These are phyloP conservation scores for Heracleum sosnowskyi DNA, from an alignment of 129 eudicot genomes.

Conservation along the genomic window DNA sequence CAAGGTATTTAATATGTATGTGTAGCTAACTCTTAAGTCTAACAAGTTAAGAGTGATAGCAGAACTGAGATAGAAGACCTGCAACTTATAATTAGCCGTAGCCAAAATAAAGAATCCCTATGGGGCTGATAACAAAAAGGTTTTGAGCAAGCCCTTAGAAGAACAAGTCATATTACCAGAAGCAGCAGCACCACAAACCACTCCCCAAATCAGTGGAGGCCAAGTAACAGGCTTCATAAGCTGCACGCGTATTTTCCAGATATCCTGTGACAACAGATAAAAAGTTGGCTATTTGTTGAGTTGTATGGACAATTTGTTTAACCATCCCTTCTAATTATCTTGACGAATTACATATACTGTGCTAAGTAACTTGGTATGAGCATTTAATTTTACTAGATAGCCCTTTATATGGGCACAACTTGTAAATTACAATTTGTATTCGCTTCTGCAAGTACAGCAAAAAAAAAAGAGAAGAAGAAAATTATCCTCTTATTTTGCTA, in stretches of 20 bases:
- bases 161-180: conserved; percentile 44
- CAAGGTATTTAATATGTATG: background rate
- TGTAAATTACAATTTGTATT: no score
- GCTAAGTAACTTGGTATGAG: background rate
- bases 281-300: background rate
- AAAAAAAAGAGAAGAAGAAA: no score
- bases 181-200: conserved; percentile 98
- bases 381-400: no score
- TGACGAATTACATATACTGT: background rate
- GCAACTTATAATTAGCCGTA: background rate
- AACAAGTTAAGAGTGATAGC: background rate
- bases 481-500: background rate
- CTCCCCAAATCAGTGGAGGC: conserved; percentile 99
- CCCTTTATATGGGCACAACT: background rate
- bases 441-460: background rate
- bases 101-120: background rate
- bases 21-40: background rate
- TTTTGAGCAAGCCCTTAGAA: background rate
- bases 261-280: conserved; percentile 41
- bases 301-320: background rate
- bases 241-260: conserved; percentile 93
- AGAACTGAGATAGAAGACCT: background rate
- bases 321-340: background rate
- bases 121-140: background rate
- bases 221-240: conserved; percentile 94